Evolutionary conservation across 257 asterid species (phyloP).

Genomic region (Verbena officinalis): DNA sequence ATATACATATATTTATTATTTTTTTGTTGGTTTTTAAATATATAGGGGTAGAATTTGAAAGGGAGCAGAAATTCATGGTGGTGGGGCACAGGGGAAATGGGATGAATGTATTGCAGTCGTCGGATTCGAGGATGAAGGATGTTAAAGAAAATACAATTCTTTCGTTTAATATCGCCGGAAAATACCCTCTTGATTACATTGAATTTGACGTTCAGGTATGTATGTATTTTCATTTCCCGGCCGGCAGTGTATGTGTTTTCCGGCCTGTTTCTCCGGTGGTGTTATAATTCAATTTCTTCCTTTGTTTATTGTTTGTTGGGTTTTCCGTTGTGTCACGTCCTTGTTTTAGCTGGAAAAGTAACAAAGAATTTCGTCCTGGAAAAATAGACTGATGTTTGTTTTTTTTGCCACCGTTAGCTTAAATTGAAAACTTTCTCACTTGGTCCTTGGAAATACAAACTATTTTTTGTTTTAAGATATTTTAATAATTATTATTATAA

Average conservation of each 20-base stretch:
- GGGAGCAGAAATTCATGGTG: conserved; percentile 67
- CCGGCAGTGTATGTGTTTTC: background rate
- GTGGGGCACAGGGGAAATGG: conserved; percentile 97
- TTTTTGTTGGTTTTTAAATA: background rate
- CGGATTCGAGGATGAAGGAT: conserved; percentile 78
- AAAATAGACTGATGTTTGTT: conserved; percentile 31
- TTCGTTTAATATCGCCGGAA: conserved; percentile 81
- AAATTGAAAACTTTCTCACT: no score
- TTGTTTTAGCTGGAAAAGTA: no score
- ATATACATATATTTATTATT: no score
- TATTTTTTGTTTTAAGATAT: no score
- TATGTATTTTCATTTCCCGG: conserved; percentile 20
- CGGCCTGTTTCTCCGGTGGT: conserved; percentile 17
- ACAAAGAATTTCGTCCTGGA: conserved; percentile 39
- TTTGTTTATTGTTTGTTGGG: background rate
- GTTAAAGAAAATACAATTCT: conserved; percentile 82
- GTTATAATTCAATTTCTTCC: conserved; percentile 7
- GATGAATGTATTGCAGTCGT: conserved; percentile 82
- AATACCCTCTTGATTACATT: conserved; percentile 69
- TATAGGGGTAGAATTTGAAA: conserved; percentile 52
- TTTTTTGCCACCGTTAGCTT: conserved; percentile 31
- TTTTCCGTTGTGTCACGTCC: no score
- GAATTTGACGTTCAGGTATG: conserved; percentile 99
- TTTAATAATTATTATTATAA: no score
- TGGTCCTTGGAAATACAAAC: no score